A percentile compares a stretch with the other conserved stretches of the same genome.
Evolutionary conservation across 331 rosid genomes (phyloP).

Genomic region (Quercus tomentella): DNA sequence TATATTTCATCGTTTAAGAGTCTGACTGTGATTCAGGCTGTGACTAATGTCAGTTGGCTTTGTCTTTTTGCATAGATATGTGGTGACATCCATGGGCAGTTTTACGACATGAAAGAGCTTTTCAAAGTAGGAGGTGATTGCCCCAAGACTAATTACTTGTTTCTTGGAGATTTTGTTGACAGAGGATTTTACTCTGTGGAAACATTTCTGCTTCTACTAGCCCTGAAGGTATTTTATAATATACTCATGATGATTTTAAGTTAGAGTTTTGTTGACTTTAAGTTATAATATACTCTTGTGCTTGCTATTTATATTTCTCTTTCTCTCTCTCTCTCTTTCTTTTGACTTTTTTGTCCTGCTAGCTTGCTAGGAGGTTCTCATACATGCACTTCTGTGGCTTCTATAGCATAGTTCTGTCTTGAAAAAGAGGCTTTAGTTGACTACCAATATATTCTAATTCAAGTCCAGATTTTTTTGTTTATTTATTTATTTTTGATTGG

Average conservation of each 20-base stretch:
- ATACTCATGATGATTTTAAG: neutral
- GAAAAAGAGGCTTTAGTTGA: neutral
- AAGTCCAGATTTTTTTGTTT: neutral
- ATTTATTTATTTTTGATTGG: too few relatives aligned
- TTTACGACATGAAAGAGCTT: slow-evolving; percentile 99
- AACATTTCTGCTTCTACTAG: slow-evolving; percentile 89
- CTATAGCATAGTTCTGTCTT: neutral
- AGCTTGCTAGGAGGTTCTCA: neutral
- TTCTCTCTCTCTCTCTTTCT: neutral
- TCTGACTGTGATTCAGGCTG: slow-evolving; percentile 15
- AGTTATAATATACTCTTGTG: neutral
- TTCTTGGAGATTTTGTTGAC: slow-evolving; percentile 98
- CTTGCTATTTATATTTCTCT: neutral
- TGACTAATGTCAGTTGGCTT: neutral
- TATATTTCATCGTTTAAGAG: neutral
- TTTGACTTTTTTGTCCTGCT: neutral
- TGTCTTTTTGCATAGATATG: slow-evolving; percentile 63
- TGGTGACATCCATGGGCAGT: slow-evolving; percentile 98
- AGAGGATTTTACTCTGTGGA: slow-evolving; percentile 95
- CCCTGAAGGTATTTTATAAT: slow-evolving; percentile 73
- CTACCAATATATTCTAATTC: neutral
- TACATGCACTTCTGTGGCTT: neutral
- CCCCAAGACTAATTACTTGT: slow-evolving; percentile 91
- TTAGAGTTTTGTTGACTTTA: neutral
- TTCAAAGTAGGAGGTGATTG: slow-evolving; percentile 99